phyloP scores from a whole-genome alignment of 768 basidiomycete genomes.

The Gautieria morchelliformis region DNA sequence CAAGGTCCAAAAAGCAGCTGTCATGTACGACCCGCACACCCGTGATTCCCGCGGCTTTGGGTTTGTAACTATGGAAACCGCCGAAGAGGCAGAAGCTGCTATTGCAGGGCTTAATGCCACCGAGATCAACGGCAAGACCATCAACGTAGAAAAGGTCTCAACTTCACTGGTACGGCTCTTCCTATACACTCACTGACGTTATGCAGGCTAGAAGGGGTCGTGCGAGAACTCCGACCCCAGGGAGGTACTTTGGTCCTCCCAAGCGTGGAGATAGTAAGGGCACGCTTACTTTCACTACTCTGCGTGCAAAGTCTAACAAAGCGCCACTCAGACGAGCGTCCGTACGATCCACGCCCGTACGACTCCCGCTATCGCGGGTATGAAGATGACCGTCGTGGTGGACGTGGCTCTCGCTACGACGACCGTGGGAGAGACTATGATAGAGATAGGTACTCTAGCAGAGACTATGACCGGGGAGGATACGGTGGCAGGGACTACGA shows the following conservation, averaged over 20 bases:
- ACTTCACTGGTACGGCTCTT: not conserved
- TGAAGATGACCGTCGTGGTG: constrained; percentile 38
- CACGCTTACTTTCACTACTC: constrained; percentile 3
- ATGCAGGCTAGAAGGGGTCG: constrained; percentile 78
- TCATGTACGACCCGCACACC: constrained; percentile 61
- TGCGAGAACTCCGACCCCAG: constrained; percentile 88
- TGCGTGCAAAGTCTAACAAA: not conserved
- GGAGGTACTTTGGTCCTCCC: constrained; percentile 88
- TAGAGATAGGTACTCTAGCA: constrained; percentile 15
- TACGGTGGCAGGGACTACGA: constrained; percentile 21
- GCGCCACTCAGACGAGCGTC: constrained; percentile 53
- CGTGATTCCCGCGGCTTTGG: constrained; percentile 75
- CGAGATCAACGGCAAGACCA: constrained; percentile 78
- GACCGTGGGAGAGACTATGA: constrained; percentile 37
- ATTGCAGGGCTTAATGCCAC: constrained; percentile 76
- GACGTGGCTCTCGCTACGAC: constrained; percentile 28
- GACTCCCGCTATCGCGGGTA: constrained; percentile 76
- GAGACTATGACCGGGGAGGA: constrained; percentile 17
- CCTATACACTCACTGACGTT: constrained; percentile 3
- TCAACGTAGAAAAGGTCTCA: constrained; percentile 79
- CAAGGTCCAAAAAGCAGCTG: constrained; percentile 53
- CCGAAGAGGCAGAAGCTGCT: constrained; percentile 87
- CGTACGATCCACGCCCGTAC: constrained; percentile 87
- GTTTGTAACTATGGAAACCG: constrained; percentile 79
- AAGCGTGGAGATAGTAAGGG: constrained; percentile 61